Percentiles rank a stretch among this genome's conserved stretches.
phyloP scores from a whole-genome alignment of 768 basidiomycete species.

The Amanita phalloides region DNA sequence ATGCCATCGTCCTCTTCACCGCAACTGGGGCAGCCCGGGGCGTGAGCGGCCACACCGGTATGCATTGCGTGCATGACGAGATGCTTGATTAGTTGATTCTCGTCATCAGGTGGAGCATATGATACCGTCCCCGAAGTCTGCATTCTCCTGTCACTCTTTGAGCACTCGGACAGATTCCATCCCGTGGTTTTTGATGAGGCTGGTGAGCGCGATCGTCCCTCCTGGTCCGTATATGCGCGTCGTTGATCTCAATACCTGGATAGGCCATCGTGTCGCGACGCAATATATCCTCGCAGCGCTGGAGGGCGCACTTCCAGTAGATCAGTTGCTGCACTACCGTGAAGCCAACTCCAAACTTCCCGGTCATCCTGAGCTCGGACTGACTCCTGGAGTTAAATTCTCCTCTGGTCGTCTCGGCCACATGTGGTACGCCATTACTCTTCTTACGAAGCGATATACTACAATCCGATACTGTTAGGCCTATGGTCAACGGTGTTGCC shows the following conservation, averaged over 20 bases:
- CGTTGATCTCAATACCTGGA: neutral
- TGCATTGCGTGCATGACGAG: slow-evolving; percentile 1
- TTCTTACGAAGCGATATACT: neutral
- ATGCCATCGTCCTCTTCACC: slow-evolving; percentile 81
- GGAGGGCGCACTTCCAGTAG: slow-evolving; percentile 57
- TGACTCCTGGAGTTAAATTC: slow-evolving; percentile 90
- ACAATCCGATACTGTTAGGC: slow-evolving; percentile 23
- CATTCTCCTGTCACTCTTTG: slow-evolving; percentile 66
- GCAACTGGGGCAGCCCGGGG: slow-evolving; percentile 80
- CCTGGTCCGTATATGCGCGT: neutral
- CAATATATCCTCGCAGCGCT: slow-evolving; percentile 79
- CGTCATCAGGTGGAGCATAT: slow-evolving; percentile 42
- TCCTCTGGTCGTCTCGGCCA: slow-evolving; percentile 90
- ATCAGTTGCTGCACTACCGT: slow-evolving; percentile 78
- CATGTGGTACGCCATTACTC: slow-evolving; percentile 45
- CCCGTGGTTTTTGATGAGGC: slow-evolving; percentile 77
- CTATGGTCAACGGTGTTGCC: slow-evolving; percentile 77
- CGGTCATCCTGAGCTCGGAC: slow-evolving; percentile 81
- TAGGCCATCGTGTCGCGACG: slow-evolving; percentile 84
- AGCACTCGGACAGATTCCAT: slow-evolving; percentile 48
- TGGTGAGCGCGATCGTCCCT: slow-evolving; percentile 29
- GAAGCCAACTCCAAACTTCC: slow-evolving; percentile 81
- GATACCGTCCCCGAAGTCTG: slow-evolving; percentile 82
- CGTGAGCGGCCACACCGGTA: slow-evolving; percentile 79
- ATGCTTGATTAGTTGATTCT: slow-evolving; percentile 1